Evolutionary conservation across 1,284 basidiomycete genomes (phyloP).

Genomic region (Trichosporon asahii): DNA sequence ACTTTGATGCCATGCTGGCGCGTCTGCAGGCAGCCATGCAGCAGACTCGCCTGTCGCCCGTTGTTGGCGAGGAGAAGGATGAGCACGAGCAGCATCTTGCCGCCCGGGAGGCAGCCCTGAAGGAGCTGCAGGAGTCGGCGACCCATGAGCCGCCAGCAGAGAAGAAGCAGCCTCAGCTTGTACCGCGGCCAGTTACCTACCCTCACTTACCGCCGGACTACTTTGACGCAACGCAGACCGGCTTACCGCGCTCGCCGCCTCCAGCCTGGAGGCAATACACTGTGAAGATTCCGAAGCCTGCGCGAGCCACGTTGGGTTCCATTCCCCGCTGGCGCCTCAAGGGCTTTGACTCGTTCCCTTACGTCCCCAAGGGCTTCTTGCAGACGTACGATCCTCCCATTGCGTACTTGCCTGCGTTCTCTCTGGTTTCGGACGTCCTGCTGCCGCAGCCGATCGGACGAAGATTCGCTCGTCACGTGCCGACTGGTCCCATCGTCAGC

Average conservation of each 20-base stretch:
- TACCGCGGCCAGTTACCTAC: constrained; percentile 3
- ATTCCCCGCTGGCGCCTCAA: constrained; percentile 26
- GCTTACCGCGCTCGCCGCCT: constrained; percentile 48
- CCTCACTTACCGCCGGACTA: constrained; percentile 28
- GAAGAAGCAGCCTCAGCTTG: constrained; percentile 11
- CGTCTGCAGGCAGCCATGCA: constrained; percentile 77
- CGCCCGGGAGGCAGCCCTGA: not conserved
- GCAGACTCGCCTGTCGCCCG: constrained; percentile 62
- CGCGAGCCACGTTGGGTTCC: constrained; percentile 23
- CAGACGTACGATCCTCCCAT: constrained; percentile 73
- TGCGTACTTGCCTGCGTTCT: constrained; percentile 59
- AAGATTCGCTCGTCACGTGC: constrained; percentile 33
- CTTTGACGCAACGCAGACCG: constrained; percentile 42
- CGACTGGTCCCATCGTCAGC: constrained; percentile 35
- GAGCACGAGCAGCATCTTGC: not conserved
- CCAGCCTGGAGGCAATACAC: constrained; percentile 58
- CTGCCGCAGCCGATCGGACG: constrained; percentile 52
- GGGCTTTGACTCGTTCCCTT: constrained; percentile 20
- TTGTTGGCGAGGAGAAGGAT: constrained; percentile 1
- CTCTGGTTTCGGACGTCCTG: constrained; percentile 65
- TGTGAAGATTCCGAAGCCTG: constrained; percentile 61
- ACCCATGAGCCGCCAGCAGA: not conserved
- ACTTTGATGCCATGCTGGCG: constrained; percentile 79
- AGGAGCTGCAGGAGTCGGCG: not conserved
- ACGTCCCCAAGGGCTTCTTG: constrained; percentile 61